Percentiles rank a stretch among this genome's conserved stretches.
Evolutionary conservation across 495 filamentous ascomycete species (phyloP).

Genomic region (Penicillium bovifimosum): DNA sequence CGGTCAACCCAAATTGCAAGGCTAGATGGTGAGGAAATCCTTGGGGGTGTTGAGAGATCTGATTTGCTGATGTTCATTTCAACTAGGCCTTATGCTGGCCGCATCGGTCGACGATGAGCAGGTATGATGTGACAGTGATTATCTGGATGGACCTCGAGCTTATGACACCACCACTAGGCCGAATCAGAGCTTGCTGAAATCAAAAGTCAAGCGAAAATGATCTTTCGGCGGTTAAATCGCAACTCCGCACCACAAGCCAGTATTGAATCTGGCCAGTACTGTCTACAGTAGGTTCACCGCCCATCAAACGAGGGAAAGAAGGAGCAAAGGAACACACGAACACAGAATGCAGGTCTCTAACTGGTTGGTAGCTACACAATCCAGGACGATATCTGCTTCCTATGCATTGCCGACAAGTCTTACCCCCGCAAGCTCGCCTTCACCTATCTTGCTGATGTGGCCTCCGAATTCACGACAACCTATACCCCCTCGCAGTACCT

Average conservation of each 20-base stretch:
- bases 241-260: slow-evolving; percentile 85
- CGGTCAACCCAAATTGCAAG: slow-evolving; percentile 91
- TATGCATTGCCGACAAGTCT: slow-evolving; percentile 85
- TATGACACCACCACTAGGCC: slow-evolving; percentile 36
- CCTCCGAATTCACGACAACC: slow-evolving; percentile 82
- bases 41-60: background rate
- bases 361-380: slow-evolving; percentile 68
- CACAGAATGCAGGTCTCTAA: background rate
- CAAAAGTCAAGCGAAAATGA: slow-evolving; percentile 84
- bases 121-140: slow-evolving; percentile 32
- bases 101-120: slow-evolving; percentile 91
- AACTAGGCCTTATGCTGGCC: slow-evolving; percentile 81
- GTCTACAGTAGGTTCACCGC: slow-evolving; percentile 64
- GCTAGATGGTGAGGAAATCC: slow-evolving; percentile 66
- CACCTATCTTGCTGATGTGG: slow-evolving; percentile 92
- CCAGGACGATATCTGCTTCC: slow-evolving; percentile 73
- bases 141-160: background rate
- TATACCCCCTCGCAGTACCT: slow-evolving; percentile 70
- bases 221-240: slow-evolving; percentile 78
- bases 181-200: slow-evolving; percentile 78
- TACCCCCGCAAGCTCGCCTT: slow-evolving; percentile 98
- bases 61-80: slow-evolving; percentile 22
- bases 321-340: background rate
- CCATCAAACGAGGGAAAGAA: background rate
- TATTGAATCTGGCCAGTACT: slow-evolving; percentile 83